A percentile compares a stretch with the other conserved stretches of the same genome.
These are phyloP conservation scores for Calonectria crousiana DNA, from an alignment of 2,329 filamentous ascomycete species.

Conservation along the genomic window DNA sequence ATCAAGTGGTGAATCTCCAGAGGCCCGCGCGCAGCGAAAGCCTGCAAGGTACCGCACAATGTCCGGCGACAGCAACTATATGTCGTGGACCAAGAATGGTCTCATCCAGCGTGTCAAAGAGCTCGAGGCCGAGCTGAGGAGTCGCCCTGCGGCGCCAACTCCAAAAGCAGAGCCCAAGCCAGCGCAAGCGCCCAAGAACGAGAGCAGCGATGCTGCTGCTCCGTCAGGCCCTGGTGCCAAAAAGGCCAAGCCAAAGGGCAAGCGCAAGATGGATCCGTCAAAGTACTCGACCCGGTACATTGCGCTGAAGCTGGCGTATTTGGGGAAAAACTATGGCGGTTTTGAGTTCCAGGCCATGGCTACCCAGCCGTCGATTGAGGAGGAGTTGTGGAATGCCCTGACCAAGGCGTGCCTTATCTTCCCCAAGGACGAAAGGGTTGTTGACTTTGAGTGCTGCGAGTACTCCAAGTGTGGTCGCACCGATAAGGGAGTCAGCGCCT, in stretches of 20 bases:
- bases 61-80: slow-evolving; percentile 63
- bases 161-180: slow-evolving; percentile 40
- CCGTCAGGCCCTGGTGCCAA: slow-evolving; percentile 25
- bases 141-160: slow-evolving; percentile 48
- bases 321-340: slow-evolving; percentile 92
- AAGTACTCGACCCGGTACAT: slow-evolving; percentile 87
- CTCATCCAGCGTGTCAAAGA: slow-evolving; percentile 76
- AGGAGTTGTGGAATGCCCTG: slow-evolving; percentile 92
- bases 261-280: slow-evolving; percentile 77
- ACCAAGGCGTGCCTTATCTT: slow-evolving; percentile 86
- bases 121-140: slow-evolving; percentile 75
- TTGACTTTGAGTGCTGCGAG: slow-evolving; percentile 87
- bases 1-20: slow-evolving; percentile 40
- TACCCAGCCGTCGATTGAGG: slow-evolving; percentile 85
- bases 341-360: slow-evolving; percentile 87
- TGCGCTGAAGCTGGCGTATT: slow-evolving; percentile 92
- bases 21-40: slow-evolving; percentile 29
- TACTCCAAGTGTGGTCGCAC: slow-evolving; percentile 97
- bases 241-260: slow-evolving; percentile 55
- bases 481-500: slow-evolving; percentile 93
- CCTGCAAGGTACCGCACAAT: slow-evolving; percentile 43
- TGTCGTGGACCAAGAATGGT: slow-evolving; percentile 75
- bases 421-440: slow-evolving; percentile 69
- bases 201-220: slow-evolving; percentile 13
- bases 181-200: slow-evolving; percentile 6